Evolutionary conservation across 371 early-diverging fungal genomes (phyloP), one percentile per base, ranked within the genome.

Genomic region (Polyrhizophydium stewartii): DNA sequence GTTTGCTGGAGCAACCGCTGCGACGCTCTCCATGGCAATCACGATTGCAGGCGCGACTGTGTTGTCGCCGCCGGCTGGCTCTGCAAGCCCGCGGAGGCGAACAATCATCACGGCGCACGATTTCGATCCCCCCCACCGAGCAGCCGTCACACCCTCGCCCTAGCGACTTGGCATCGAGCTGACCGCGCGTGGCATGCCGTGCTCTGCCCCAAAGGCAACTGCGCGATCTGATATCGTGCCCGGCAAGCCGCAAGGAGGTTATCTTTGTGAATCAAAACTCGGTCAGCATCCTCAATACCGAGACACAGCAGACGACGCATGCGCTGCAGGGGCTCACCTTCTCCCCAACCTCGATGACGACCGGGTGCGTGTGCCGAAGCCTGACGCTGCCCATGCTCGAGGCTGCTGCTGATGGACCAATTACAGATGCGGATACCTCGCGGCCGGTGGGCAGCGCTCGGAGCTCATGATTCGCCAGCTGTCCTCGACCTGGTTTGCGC

Each of bases 151-250:
- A n/a, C n/a, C n/a, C n/a, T n/a, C n/a, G n/a, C n/a, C n/a, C n/a
- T n/a, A n/a, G n/a, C 56, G 31, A 19, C 28, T 7, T 35, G 35
- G 35, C 35, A 7, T 3, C 13, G 35, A 35, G 7, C 7, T 13
- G 13, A 35, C 13, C 35, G 35, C 7, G 35, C 13, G 35, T 35
- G 35, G 35, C 13, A 35, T 35, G 35, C 3, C n/a, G n/a, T n/a
- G n/a, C n/a, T n/a, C n/a, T n/a, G n/a, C n/a, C 13, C 13, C 45
- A 45, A 56, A 92, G 94, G 96, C 98, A 97, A 74, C 79, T 97
- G 38, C 80, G 95, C 51, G 96, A 97, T 74, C 83, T 97, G 58
- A 71, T 94, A 17, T 64, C 86, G 3, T 86, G 92, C 55, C 89
- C 89, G 33, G 72, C 72, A 33, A 65, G 67, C 22, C 75, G 76